phyloP scores from a whole-genome alignment of 1,284 basidiomycete genomes.

The Mycena sp. region DNA sequence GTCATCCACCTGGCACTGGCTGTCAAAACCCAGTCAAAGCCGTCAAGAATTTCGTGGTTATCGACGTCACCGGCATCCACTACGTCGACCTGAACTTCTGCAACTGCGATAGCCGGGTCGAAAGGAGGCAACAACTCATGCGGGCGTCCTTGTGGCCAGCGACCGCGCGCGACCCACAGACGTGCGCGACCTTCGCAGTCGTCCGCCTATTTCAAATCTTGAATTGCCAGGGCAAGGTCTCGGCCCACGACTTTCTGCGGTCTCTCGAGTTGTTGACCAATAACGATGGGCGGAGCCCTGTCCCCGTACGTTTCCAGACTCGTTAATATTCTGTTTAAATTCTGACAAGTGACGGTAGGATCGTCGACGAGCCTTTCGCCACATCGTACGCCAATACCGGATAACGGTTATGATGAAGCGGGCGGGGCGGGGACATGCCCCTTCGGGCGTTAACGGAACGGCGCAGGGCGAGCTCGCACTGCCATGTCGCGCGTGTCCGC shows the following conservation, averaged over 20 bases:
- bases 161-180: constrained; percentile 7
- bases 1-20: constrained; percentile 8
- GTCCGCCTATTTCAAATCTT: constrained; percentile 16
- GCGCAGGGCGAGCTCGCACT: too few species aligned
- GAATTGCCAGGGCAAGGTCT: constrained; percentile 18
- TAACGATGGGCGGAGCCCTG: neutral
- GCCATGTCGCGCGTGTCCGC: too few species aligned
- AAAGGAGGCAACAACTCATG: neutral
- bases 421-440: too few species aligned
- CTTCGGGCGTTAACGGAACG: too few species aligned
- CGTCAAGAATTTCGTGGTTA: constrained; percentile 22
- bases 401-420: neutral
- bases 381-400: neutral
- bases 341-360: neutral
- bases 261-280: constrained; percentile 7
- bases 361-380: neutral
- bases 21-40: neutral
- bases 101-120: constrained; percentile 10
- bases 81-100: constrained; percentile 29
- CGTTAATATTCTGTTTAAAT: neutral
- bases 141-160: constrained; percentile 21
- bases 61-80: constrained; percentile 34
- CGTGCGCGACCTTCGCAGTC: neutral
- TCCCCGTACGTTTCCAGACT: neutral
- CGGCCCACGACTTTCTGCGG: neutral